Base-by-base conservation (phyloP, 208 protist genomes). In the Leishmania guyanensis region DNA sequence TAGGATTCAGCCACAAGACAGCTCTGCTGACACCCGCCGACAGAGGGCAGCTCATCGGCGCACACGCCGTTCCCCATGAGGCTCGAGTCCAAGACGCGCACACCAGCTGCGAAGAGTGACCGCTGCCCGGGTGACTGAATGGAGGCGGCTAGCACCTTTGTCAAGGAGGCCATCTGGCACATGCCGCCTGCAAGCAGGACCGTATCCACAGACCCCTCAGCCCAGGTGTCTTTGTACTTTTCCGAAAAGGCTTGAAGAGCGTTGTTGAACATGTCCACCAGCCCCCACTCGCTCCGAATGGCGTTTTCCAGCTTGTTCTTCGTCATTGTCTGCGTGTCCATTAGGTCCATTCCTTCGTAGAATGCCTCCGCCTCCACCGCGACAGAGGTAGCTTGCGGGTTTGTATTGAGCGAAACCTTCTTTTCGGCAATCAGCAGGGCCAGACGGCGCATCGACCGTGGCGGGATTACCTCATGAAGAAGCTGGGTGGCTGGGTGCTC, bases 281-380 rank as follows among this genome's bases (percentile, higher is more conserved):
- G 54, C 10, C 79, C 80, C 91, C 92, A 95, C 53, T 95, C 93
- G 33, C 84, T 90, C 20, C 89, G 86, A 36, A 97, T 79, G 10
- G 90, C 89, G 66, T 89, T 81, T 36, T 96, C 92, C 20, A 97
- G 84, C 76, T 91, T 91, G 78, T 89, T 89, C 56, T 86, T 84
- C 5, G 82, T 90, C 79, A 95, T 86, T 22, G 92, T 93, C 72
- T 93, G 87, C 36, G 70, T 90, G 84, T 98, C 95, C 54, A 92
- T 79, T n/a, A 98, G 79, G 81, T 98, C 95, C 78, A 97, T 88
- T 43, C 95, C 95, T 56, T 98, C 95, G 77, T 89, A 94, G 77
- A 98, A 94, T 0, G 95, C 95, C 86, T 98, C 95, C 84, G 96
- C 84, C 86, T 96, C 95, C 5, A 98, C 92, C 5, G 88, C 80